Evolutionary conservation across 371 early-diverging fungal genomes (phyloP).

Genomic region (Apophysomyces sp.): DNA sequence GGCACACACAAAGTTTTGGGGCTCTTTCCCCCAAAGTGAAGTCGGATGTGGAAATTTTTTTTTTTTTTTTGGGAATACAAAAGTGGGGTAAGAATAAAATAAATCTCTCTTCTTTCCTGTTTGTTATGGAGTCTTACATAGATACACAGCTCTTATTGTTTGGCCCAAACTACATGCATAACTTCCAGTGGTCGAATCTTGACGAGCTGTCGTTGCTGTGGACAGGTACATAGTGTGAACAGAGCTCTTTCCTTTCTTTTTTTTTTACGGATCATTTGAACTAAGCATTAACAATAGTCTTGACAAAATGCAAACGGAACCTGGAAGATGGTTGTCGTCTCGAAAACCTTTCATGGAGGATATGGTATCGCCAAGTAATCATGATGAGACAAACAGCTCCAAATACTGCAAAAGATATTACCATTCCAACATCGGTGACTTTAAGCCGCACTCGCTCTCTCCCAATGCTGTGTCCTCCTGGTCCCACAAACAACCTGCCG

Average conservation of each 20-base stretch:
- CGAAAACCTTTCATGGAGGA: slow-evolving; percentile 51
- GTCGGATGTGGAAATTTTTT: not conserved
- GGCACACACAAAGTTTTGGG: not conserved
- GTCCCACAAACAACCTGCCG: not conserved
- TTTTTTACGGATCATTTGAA: not conserved
- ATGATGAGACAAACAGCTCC: slow-evolving; percentile 11
- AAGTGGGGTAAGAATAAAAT: not conserved
- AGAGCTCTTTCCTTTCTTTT: too few species aligned
- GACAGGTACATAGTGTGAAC: slow-evolving; percentile 16
- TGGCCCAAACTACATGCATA: slow-evolving; percentile 7
- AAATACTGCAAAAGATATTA: not conserved
- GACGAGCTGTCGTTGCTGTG: slow-evolving; percentile 21
- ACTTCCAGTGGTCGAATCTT: slow-evolving; percentile 16
- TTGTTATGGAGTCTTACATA: not conserved
- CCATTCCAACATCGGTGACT: not conserved
- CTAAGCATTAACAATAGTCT: slow-evolving; percentile 15
- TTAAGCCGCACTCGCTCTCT: slow-evolving; percentile 1
- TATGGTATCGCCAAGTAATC: slow-evolving; percentile 31
- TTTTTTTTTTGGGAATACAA: not conserved
- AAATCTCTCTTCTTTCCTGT: not conserved
- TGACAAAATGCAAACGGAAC: slow-evolving; percentile 47
- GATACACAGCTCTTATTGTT: slow-evolving; percentile 15
- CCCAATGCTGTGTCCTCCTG: not conserved
- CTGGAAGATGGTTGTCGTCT: slow-evolving; percentile 47
- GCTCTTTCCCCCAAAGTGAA: not conserved